Conservation (phyloP, 768 basidiomycete species). For the Termitomyces sp. region DNA sequence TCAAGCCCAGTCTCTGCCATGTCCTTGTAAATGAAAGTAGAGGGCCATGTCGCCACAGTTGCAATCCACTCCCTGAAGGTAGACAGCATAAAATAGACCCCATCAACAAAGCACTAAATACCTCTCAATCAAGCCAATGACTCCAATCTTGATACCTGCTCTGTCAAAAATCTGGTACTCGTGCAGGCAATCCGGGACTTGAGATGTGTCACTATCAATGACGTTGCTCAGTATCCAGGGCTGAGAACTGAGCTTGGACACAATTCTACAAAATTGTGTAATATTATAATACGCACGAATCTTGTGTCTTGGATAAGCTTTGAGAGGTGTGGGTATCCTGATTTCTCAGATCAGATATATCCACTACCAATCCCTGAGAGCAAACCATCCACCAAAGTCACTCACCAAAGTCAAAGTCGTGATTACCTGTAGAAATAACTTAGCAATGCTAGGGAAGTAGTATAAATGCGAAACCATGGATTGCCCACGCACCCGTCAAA, state of each 20-base stretch:
- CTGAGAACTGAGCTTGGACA: slow-evolving; percentile 26
- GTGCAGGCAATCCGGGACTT: slow-evolving; percentile 53
- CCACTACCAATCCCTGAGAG: background rate
- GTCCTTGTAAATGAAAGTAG: slow-evolving; percentile 67
- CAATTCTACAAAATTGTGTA: background rate
- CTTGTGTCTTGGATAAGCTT: slow-evolving; percentile 65
- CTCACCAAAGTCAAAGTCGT: slow-evolving; percentile 87
- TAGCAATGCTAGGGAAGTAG: background rate
- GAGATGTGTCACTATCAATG: slow-evolving; percentile 57
- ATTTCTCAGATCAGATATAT: background rate
- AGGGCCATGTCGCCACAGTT: slow-evolving; percentile 84
- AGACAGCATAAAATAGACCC: background rate
- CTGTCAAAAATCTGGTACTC: slow-evolving; percentile 66
- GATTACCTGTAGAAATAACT: slow-evolving; percentile 54
- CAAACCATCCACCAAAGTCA: slow-evolving; percentile 57
- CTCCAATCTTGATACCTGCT: slow-evolving; percentile 63
- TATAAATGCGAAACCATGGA: background rate
- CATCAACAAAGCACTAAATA: slow-evolving; percentile 19
- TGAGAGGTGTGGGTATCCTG: slow-evolving; percentile 59
- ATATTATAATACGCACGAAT: slow-evolving; percentile 48
- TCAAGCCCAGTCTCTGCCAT: slow-evolving; percentile 71
- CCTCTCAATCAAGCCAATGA: slow-evolving; percentile 88
- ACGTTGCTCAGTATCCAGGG: slow-evolving; percentile 93
- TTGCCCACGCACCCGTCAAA: slow-evolving; percentile 57
- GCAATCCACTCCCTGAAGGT: slow-evolving; percentile 75